A percentile compares a stretch with the other conserved stretches of the same genome.
phyloP scores from a whole-genome alignment of 345 rosid genomes.

The Moricandia arvensis region DNA sequence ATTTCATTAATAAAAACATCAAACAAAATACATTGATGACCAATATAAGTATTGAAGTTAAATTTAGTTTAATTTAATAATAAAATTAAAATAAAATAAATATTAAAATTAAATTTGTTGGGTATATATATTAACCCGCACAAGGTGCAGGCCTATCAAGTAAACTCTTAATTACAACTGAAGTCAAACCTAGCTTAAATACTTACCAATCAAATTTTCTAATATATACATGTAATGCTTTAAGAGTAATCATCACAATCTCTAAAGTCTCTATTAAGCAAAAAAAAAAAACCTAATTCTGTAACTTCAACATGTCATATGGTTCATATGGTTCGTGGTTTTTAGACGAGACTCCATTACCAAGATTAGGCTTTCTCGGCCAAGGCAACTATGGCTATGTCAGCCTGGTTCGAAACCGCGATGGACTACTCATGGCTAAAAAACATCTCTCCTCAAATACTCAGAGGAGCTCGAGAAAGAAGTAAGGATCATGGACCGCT shows the following conservation, averaged over 20 bases:
- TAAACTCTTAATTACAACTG: not conserved
- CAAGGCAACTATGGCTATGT: slow-evolving; percentile 20
- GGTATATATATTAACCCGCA: too few relatives aligned
- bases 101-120: too few relatives aligned
- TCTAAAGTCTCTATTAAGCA: not conserved
- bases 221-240: not conserved
- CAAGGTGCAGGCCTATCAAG: too few relatives aligned
- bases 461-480: slow-evolving; percentile 12
- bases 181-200: not conserved
- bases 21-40: too few relatives aligned
- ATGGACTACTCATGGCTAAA: slow-evolving; percentile 28
- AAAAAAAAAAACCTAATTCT: not conserved
- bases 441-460: slow-evolving; percentile 15
- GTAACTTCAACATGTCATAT: not conserved
- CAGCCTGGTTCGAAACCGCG: slow-evolving; percentile 10
- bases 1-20: too few relatives aligned
- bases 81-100: not conserved
- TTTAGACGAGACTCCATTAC: slow-evolving; percentile 3
- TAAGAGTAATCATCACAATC: not conserved
- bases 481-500: too few relatives aligned
- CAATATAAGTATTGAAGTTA: too few relatives aligned
- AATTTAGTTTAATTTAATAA: too few relatives aligned
- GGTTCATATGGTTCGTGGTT: not conserved
- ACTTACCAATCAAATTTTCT: not conserved
- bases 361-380: slow-evolving; percentile 27